Percentiles rank a stretch among this genome's conserved stretches.
These are phyloP conservation scores for Jaltomata sinuosa DNA, from an alignment of 257 asterid genomes.

Conservation along the genomic window DNA sequence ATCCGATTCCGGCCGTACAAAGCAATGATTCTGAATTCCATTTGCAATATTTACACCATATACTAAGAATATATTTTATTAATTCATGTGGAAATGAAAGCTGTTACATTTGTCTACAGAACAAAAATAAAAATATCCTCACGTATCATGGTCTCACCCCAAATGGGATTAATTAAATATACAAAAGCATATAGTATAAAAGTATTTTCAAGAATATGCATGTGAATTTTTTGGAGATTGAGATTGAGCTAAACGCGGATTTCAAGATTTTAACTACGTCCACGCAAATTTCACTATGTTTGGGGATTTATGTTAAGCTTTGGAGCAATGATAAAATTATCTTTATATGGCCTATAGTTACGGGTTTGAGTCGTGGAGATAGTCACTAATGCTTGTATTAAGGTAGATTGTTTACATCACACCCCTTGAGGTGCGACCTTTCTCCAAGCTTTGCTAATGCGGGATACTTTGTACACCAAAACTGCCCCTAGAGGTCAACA, in stretches of 20 bases:
- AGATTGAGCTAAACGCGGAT: background rate
- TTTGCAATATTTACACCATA: background rate
- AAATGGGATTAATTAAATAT: background rate
- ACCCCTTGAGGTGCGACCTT: background rate
- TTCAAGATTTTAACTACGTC: background rate
- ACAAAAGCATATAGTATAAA: background rate
- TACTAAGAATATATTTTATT: background rate
- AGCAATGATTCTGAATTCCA: background rate
- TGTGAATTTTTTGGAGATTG: background rate
- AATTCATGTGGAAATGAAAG: background rate
- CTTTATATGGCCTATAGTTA: background rate
- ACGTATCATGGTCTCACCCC: background rate
- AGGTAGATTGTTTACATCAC: background rate
- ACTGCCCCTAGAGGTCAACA: no score
- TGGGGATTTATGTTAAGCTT: background rate
- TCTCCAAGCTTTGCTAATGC: no score
- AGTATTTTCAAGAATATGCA: background rate
- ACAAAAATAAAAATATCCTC: background rate
- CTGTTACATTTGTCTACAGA: background rate
- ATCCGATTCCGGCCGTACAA: background rate
- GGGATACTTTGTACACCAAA: no score
- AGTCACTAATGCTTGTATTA: background rate
- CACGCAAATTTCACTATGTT: background rate
- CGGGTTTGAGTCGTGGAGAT: no score
- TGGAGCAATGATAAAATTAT: background rate